Conservation (phyloP, 768 basidiomycete genomes). For the Polyporus arcularius region DNA sequence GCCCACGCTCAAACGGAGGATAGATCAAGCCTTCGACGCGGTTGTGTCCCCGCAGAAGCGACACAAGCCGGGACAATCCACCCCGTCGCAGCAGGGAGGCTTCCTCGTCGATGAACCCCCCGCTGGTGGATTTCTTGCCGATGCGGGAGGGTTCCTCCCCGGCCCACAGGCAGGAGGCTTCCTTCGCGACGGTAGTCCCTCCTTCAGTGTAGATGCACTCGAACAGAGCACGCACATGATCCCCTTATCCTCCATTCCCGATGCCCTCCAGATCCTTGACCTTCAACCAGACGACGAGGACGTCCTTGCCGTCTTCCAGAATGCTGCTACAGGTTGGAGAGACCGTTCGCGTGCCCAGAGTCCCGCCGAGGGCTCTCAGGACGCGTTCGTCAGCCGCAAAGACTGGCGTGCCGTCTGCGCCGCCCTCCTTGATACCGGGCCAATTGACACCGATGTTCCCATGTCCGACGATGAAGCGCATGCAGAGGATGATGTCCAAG, state of each 20-base stretch:
- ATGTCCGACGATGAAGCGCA: slow-evolving; percentile 27
- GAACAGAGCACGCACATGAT: slow-evolving; percentile 35
- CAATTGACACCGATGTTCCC: slow-evolving; percentile 29
- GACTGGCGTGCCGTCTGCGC: slow-evolving; percentile 85
- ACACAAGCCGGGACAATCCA: slow-evolving; percentile 9
- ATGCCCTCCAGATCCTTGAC: slow-evolving; percentile 62
- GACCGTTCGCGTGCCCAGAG: slow-evolving; percentile 24
- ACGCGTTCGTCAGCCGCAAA: slow-evolving; percentile 51
- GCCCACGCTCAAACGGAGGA: slow-evolving; percentile 40
- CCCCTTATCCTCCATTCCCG: slow-evolving; percentile 56
- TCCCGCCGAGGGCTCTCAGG: slow-evolving; percentile 21
- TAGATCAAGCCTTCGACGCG: slow-evolving; percentile 55
- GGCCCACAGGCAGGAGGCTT: slow-evolving; percentile 11
- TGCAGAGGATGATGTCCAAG: slow-evolving; percentile 27
- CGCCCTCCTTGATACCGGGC: slow-evolving; percentile 52
- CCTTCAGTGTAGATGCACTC: not conserved
- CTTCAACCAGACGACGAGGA: slow-evolving; percentile 66
- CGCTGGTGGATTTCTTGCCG: slow-evolving; percentile 34
- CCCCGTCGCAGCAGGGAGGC: slow-evolving; percentile 11
- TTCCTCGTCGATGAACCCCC: slow-evolving; percentile 4
- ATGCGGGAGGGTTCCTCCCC: not conserved
- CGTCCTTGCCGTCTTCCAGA: slow-evolving; percentile 68
- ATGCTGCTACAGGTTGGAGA: slow-evolving; percentile 74
- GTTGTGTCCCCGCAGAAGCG: slow-evolving; percentile 23
- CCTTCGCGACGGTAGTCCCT: slow-evolving; percentile 1